Base-by-base conservation (phyloP, 805 yeast species). In the Ogataea saltuana region DNA sequence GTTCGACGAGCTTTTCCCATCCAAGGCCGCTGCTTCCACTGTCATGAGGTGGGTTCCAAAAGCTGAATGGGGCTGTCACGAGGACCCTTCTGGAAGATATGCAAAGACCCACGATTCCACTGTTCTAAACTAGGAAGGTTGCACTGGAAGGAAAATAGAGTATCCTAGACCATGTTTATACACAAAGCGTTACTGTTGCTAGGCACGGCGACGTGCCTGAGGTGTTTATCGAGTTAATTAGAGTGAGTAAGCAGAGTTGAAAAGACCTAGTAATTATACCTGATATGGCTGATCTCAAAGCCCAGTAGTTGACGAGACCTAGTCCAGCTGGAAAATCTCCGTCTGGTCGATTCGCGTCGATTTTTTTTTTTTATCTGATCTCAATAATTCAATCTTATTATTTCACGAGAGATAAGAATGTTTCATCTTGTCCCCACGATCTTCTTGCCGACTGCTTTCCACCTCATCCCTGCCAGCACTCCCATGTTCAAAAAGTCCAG, bases 31-130 rank as follows among this genome's bases (percentile, higher is more conserved):
- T 53, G 97, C 96, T 46, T 72, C 81, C 30, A 93, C 99, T 15
- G 99, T 93, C 48, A 89, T 88, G 97, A 85, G 99, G 78, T 93
- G 99, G 99, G 72, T 93, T 70, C 99, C 99, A 66, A 93, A 93
- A 78, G 98, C 98, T 51, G 99, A 93, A 69, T 93, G 99, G 99
- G 99, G 99, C 55, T 93, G 99, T 73, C 89, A 90, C 62, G 96
- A 84, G 60, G 99, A 93, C 70, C 99, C 99, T 42, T 86, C 96
- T 44, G 99, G 99, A 54, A 87, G 99, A 74, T 91, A 75, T 64
- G 97, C 96, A 56, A 80, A 86, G 73, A 81, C 85, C 58, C 99
- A 93, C 68, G 90, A 86, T 44, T 67, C 83, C 58, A 79, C 83
- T 52, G 78, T 83, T 48, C 33, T 53, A 17, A 18, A 42, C 20